These are phyloP conservation scores for Trichosanthes cucumerina DNA, from an alignment of 306 rosid species.

Conservation along the genomic window DNA sequence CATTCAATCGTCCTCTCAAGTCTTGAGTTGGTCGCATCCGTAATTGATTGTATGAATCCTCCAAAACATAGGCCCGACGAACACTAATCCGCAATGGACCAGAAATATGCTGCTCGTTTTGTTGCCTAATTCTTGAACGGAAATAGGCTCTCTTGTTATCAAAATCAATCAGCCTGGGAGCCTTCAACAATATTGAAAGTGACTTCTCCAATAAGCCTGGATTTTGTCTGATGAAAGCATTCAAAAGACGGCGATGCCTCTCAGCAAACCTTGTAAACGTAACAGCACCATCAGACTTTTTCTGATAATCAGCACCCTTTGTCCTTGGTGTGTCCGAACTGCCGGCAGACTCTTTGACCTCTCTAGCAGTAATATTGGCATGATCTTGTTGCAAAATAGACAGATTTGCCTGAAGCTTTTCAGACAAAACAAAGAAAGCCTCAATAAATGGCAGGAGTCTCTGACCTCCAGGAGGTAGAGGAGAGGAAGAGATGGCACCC, in stretches of 20 bases:
- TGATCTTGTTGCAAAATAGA: slow-evolving; percentile 55
- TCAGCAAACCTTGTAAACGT: slow-evolving; percentile 89
- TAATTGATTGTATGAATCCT: slow-evolving; percentile 93
- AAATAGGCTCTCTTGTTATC: slow-evolving; percentile 93
- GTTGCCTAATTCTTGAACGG: slow-evolving; percentile 94
- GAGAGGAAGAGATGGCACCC: slow-evolving; percentile 75
- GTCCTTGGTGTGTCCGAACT: slow-evolving; percentile 37
- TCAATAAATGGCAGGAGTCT: slow-evolving; percentile 92
- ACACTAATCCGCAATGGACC: slow-evolving; percentile 86
- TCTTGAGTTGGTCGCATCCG: slow-evolving; percentile 90
- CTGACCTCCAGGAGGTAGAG: slow-evolving; percentile 98
- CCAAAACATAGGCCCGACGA: slow-evolving; percentile 91
- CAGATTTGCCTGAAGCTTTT: slow-evolving; percentile 75
- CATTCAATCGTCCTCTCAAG: slow-evolving; percentile 83
- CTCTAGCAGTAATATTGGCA: slow-evolving; percentile 66
- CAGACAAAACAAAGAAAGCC: slow-evolving; percentile 95
- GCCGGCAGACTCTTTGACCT: slow-evolving; percentile 83
- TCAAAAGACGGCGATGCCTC: slow-evolving; percentile 90
- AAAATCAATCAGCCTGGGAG: slow-evolving; percentile 90
- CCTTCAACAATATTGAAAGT: slow-evolving; percentile 93
- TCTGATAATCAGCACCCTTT: slow-evolving; percentile 45
- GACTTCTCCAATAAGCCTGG: slow-evolving; percentile 92
- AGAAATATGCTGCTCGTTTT: slow-evolving; percentile 84
- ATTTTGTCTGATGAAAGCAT: slow-evolving; percentile 94
- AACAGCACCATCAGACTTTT: slow-evolving; percentile 62